These are phyloP conservation scores for Hypoxylon sp. DNA, from an alignment of 2,329 filamentous ascomycete genomes.

Conservation along the genomic window DNA sequence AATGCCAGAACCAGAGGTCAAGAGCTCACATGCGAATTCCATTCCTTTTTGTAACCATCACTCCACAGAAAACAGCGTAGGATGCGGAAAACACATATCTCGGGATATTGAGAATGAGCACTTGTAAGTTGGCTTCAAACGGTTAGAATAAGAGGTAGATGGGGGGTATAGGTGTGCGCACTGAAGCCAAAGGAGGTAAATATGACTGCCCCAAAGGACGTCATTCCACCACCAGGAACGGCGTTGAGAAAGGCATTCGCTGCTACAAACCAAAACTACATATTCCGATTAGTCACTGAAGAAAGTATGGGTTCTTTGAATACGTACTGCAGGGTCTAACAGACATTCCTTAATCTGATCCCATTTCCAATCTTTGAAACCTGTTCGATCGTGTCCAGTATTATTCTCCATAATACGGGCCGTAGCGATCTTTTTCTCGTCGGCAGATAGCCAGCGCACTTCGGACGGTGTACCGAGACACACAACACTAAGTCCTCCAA, in stretches of 20 bases:
- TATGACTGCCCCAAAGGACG: conserved; percentile 47
- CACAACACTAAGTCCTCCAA: conserved; percentile 46
- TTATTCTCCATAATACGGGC: conserved; percentile 49
- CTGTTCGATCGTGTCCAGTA: conserved; percentile 49
- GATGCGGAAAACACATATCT: conserved; percentile 44
- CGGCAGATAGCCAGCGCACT: conserved; percentile 48
- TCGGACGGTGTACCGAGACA: conserved; percentile 51
- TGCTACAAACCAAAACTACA: conserved; percentile 49
- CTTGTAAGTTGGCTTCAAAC: conserved; percentile 46
- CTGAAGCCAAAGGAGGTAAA: conserved; percentile 50
- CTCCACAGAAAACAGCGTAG: conserved; percentile 47
- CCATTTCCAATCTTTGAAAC: conserved; percentile 50
- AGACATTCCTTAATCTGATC: conserved; percentile 49
- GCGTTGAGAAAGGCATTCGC: conserved; percentile 48
- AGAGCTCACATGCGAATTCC: conserved; percentile 46
- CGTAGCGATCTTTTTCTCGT: conserved; percentile 50
- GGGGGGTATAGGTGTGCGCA: conserved; percentile 23
- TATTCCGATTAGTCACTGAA: not conserved
- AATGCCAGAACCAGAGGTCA: no score
- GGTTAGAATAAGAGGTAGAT: not conserved
- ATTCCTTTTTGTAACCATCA: conserved; percentile 45
- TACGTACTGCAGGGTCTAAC: conserved; percentile 41
- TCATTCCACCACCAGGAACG: conserved; percentile 49
- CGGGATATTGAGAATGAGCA: conserved; percentile 49
- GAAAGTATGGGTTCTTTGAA: no score